phyloP scores from a whole-genome alignment of 345 rosid genomes.

The Lepidium aucheri region DNA sequence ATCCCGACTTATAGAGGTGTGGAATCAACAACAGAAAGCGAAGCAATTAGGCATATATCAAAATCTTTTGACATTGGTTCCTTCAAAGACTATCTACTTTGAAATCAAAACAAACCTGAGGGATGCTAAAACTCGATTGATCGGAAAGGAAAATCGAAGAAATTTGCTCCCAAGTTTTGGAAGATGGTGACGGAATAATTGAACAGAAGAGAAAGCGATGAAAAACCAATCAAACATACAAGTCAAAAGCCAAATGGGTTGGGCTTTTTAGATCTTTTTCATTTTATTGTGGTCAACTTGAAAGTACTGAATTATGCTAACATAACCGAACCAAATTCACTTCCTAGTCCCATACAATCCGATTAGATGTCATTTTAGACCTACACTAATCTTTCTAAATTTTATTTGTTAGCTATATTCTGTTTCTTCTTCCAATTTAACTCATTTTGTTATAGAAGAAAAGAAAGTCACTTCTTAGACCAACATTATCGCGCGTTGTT shows the following conservation, averaged over 20 bases:
- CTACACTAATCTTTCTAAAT: too few relatives aligned
- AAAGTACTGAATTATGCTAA: too few relatives aligned
- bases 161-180: background rate
- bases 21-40: background rate
- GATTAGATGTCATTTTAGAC: too few relatives aligned
- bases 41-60: background rate
- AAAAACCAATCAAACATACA: background rate
- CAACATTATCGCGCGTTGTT: too few relatives aligned
- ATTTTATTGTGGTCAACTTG: background rate
- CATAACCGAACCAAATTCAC: too few relatives aligned
- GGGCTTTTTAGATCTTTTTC: too few relatives aligned
- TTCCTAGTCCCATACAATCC: too few relatives aligned
- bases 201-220: background rate
- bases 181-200: background rate
- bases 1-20: background rate
- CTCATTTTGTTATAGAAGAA: too few relatives aligned
- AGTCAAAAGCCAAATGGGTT: constrained; percentile 4
- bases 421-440: too few relatives aligned
- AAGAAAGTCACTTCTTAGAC: too few relatives aligned
- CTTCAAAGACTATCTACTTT: background rate
- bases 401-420: too few relatives aligned
- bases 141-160: background rate
- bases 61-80: background rate
- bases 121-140: background rate
- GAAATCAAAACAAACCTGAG: constrained; percentile 6